These are phyloP conservation scores for Cyberlindnera misumaiensis DNA, from an alignment of 805 yeast species.

Conservation along the genomic window DNA sequence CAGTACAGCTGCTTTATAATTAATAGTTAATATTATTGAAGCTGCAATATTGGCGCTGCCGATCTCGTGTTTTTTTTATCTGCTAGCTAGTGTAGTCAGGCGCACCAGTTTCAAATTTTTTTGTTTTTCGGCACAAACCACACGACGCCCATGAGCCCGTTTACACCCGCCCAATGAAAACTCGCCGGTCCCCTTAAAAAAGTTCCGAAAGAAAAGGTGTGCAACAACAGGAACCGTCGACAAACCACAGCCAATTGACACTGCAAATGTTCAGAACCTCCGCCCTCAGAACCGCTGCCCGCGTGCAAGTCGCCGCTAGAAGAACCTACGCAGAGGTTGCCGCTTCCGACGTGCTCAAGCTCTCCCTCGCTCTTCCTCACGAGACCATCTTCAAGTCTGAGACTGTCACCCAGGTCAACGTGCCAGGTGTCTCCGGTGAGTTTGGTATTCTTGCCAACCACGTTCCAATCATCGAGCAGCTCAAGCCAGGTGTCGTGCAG, in stretches of 20 bases:
- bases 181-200: conserved; percentile 2
- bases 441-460: conserved; percentile 96
- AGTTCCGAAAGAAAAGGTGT: background rate
- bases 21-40: too few species aligned
- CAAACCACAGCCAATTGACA: conserved; percentile 1
- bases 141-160: background rate
- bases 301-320: conserved; percentile 48
- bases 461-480: conserved; percentile 95
- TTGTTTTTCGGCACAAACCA: conserved; percentile 1
- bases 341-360: conserved; percentile 65
- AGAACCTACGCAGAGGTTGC: conserved; percentile 90
- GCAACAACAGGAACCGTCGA: background rate
- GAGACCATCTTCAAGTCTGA: conserved; percentile 52
- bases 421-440: conserved; percentile 93
- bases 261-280: conserved; percentile 23
- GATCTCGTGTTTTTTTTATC: too few species aligned
- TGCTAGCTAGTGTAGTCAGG: too few species aligned
- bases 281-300: conserved; percentile 23
- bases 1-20: too few species aligned
- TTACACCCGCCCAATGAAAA: conserved; percentile 1
- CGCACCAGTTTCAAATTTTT: too few species aligned
- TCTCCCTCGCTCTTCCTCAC: conserved; percentile 89
- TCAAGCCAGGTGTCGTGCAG: conserved; percentile 92
- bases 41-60: too few species aligned
- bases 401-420: conserved; percentile 68